Conservation (phyloP, 139 green algal genomes). For the Chara braunii region DNA sequence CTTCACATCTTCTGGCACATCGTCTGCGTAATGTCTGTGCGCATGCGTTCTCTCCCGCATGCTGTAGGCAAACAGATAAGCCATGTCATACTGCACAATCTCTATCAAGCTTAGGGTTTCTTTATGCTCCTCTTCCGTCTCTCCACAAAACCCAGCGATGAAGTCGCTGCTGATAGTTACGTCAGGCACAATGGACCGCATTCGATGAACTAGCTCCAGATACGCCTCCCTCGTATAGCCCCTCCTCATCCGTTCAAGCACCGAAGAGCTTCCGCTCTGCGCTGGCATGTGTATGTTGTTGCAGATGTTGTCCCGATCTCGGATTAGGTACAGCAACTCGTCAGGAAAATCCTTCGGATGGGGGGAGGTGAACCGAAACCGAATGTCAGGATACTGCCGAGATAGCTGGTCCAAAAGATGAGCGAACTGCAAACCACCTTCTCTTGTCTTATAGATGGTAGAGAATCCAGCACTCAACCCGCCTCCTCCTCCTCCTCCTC, state of each 20-base stretch:
- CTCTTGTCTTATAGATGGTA: slow-evolving; percentile 66
- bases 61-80: slow-evolving; percentile 83
- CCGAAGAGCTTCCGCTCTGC: slow-evolving; percentile 63
- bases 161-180: slow-evolving; percentile 78
- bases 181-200: slow-evolving; percentile 49
- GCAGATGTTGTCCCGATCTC: slow-evolving; percentile 64
- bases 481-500: not conserved
- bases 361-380: slow-evolving; percentile 81
- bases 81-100: slow-evolving; percentile 58
- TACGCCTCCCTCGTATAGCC: slow-evolving; percentile 80
- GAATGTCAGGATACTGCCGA: slow-evolving; percentile 66
- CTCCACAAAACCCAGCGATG: slow-evolving; percentile 78
- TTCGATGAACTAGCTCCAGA: slow-evolving; percentile 61
- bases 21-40: slow-evolving; percentile 57
- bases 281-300: slow-evolving; percentile 83
- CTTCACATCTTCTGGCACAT: slow-evolving; percentile 62
- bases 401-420: slow-evolving; percentile 68
- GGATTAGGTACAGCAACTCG: slow-evolving; percentile 54
- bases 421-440: slow-evolving; percentile 62
- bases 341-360: slow-evolving; percentile 73
- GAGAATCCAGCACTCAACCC: slow-evolving; percentile 52
- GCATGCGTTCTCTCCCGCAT: slow-evolving; percentile 69
- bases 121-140: slow-evolving; percentile 75
- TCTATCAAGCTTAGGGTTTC: slow-evolving; percentile 68
- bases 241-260: slow-evolving; percentile 69